Percentiles rank a stretch among this genome's conserved stretches.
phyloP scores from a whole-genome alignment of 495 filamentous ascomycete species.

The Pyrenopolyporus hunteri region DNA sequence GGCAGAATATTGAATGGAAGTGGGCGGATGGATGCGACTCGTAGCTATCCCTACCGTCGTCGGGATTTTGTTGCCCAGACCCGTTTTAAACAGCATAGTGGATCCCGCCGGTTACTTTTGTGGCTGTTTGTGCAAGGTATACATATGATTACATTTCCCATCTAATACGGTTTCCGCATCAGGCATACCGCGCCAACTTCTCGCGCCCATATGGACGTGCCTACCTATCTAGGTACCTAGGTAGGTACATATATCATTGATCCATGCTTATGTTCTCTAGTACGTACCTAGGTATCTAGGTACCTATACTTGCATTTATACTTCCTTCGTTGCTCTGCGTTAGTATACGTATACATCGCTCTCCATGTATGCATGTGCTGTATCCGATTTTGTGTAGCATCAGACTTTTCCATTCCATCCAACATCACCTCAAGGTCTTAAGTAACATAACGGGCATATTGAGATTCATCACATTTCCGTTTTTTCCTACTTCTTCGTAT shows the following conservation, averaged over 20 bases:
- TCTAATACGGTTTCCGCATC: constrained; percentile 8
- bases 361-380: too few species aligned
- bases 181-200: neutral
- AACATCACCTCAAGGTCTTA: constrained; percentile 19
- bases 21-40: constrained; percentile 35
- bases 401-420: constrained; percentile 4
- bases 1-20: too few species aligned
- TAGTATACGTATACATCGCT: too few species aligned
- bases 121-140: neutral
- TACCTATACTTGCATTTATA: neutral
- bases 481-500: constrained; percentile 8
- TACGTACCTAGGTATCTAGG: too few species aligned
- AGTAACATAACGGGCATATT: too few species aligned
- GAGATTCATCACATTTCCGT: constrained; percentile 7
- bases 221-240: too few species aligned
- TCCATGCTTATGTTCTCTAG: too few species aligned
- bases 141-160: neutral
- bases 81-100: constrained; percentile 17
- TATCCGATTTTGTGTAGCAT: too few species aligned
- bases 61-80: constrained; percentile 32
- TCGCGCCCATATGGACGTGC: too few species aligned
- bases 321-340: too few species aligned
- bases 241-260: too few species aligned
- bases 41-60: constrained; percentile 28
- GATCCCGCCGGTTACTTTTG: neutral